phyloP scores from a whole-genome alignment of 2,329 filamentous ascomycete species.

The Penicillium sp. region DNA sequence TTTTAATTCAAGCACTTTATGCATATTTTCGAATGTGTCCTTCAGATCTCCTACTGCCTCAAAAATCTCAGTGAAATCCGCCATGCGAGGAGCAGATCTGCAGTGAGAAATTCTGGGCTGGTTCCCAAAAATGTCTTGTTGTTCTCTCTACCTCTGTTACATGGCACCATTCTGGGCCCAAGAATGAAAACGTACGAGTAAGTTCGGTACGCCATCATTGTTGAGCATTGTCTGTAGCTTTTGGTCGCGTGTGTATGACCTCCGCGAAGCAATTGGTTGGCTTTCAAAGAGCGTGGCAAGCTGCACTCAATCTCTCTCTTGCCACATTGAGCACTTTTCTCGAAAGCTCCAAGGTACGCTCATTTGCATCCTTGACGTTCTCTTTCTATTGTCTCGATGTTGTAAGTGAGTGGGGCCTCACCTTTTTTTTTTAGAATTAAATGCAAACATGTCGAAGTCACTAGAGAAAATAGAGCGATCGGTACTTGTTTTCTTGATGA shows the following conservation, averaged over 20 bases:
- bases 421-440: background rate
- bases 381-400: background rate
- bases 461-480: background rate
- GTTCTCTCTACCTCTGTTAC: background rate
- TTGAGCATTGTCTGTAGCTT: too few relatives aligned
- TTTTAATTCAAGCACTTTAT: slow-evolving; percentile 17
- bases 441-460: background rate
- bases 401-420: background rate
- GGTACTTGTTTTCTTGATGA: background rate
- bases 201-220: too few relatives aligned
- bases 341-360: background rate
- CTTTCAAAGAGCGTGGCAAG: background rate
- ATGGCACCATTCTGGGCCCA: background rate
- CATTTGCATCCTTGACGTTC: background rate
- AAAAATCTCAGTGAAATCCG: background rate
- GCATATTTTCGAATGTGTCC: background rate
- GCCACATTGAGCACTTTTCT: background rate
- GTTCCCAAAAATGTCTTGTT: background rate
- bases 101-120: background rate
- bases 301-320: background rate
- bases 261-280: background rate
- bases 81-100: background rate
- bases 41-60: background rate
- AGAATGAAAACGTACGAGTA: too few relatives aligned
- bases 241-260: background rate